Conservation (phyloP, 805 yeast genomes). For the Yamadazyma tumulicola region DNA sequence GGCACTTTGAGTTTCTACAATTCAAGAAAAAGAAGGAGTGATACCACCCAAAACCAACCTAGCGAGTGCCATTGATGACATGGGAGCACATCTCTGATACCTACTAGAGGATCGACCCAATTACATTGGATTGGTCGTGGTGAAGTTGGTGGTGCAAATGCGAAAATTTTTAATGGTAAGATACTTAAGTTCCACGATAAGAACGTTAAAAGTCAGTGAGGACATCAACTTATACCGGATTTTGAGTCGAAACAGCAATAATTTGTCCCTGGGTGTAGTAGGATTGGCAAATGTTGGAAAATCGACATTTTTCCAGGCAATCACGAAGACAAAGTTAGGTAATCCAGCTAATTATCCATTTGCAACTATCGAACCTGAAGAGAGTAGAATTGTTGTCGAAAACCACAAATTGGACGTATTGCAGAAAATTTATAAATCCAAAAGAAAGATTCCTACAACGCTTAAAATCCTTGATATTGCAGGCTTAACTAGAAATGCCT, state of each 20-base stretch:
- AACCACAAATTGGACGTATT: slow-evolving; percentile 82
- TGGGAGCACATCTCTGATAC: too few relatives aligned
- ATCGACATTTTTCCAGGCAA: slow-evolving; percentile 95
- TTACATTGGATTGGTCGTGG: too few relatives aligned
- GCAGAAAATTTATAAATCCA: slow-evolving; percentile 72
- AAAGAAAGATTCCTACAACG: slow-evolving; percentile 84
- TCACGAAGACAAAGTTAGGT: slow-evolving; percentile 88
- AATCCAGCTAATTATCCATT: slow-evolving; percentile 98
- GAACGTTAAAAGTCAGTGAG: slow-evolving; percentile 1
- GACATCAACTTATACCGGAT: slow-evolving; percentile 9
- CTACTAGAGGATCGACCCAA: too few relatives aligned
- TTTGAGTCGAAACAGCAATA: slow-evolving; percentile 69
- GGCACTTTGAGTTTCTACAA: too few relatives aligned
- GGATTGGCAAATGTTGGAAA: slow-evolving; percentile 96
- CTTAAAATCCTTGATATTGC: slow-evolving; percentile 96
- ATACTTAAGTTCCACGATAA: slow-evolving; percentile 5
- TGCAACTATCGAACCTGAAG: slow-evolving; percentile 98
- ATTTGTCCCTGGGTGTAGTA: slow-evolving; percentile 69
- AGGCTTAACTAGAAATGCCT: slow-evolving; percentile 95
- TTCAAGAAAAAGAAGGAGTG: neutral
- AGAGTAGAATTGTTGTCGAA: slow-evolving; percentile 93
- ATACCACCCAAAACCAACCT: neutral
- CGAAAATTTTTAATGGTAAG: slow-evolving; percentile 4
- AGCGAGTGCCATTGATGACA: neutral
- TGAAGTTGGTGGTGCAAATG: too few relatives aligned